Base-by-base conservation (phyloP, 495 filamentous ascomycete species). In the Hypoxylon fuscum region DNA sequence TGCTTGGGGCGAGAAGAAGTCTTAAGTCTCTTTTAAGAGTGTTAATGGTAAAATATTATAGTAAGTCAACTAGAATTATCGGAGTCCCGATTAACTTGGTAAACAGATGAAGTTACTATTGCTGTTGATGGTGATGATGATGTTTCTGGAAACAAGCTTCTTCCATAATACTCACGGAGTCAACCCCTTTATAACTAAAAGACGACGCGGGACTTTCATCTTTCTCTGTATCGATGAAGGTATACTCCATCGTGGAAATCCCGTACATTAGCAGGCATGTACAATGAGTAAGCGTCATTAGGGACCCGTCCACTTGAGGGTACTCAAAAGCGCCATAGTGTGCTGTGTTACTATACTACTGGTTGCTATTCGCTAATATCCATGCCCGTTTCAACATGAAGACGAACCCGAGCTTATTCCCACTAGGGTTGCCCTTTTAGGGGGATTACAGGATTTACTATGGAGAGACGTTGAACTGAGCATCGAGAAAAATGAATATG, bases 221-320 rank as follows among this genome's bases (percentile, higher is more conserved):
- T 2, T 62, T 21, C 43, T 23, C 15, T 43, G 55, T 59, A 25
- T 25, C 22, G 17, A 40, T 25, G 44, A 47, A 48, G 32, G 51
- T 22, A 55, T 65, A 41, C 2, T 20, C 18, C n/a, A 29, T 50
- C 1, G 14, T 20, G 23, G 12, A 23, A 54, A 23, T 3, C 43
- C 21, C 23, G 25, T 48, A 43, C 62, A 48, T 61, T 22, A 3
- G 22, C 11, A 5, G 6, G 9, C 18, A 60, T 56, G 62, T 46
- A 31, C 32, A 22, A 44, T 66, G 63, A 66, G 63, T 66, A 66
- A 66, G 63, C 63, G 21, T 44, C 9, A 1, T 37, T 55, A 18
- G 35, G 57, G 27, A 8, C 17, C 15, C 34, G 41, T 61, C 47
- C 25, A 31, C 5, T 29, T 29, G 34, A 35, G 38, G 29, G n/a